phyloP scores from a whole-genome alignment of 345 rosid species.

The Eucalyptus coolabah region DNA sequence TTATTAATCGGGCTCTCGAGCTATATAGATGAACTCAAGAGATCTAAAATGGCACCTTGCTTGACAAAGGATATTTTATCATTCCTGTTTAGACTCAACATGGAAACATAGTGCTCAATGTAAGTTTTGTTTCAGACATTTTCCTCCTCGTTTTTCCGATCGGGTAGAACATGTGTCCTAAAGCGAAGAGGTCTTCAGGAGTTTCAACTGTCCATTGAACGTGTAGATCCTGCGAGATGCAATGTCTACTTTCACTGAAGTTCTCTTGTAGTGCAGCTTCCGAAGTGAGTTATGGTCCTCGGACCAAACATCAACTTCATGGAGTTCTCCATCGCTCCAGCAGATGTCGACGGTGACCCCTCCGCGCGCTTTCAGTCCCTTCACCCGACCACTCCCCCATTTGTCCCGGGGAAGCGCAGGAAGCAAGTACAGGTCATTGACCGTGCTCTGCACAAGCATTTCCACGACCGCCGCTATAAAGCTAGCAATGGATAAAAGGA shows the following conservation, averaged over 20 bases:
- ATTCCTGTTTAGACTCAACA: not conserved
- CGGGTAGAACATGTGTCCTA: not conserved
- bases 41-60: not conserved
- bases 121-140: not conserved
- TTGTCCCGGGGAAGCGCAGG: conserved; percentile 77
- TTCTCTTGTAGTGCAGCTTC: conserved; percentile 46
- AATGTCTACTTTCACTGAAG: conserved; percentile 14
- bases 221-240: conserved; percentile 33
- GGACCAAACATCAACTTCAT: conserved; percentile 44
- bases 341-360: conserved; percentile 49
- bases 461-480: conserved; percentile 71
- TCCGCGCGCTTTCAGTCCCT: conserved; percentile 79
- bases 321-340: conserved; percentile 78
- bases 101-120: not conserved
- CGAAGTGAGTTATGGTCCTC: conserved; percentile 14
- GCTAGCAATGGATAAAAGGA: conserved; percentile 10
- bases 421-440: conserved; percentile 56
- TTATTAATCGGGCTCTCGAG: not conserved
- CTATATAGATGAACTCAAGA: not conserved
- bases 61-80: not conserved
- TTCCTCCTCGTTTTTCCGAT: not conserved
- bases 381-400: conserved; percentile 64
- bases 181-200: conserved; percentile 15
- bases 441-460: conserved; percentile 83
- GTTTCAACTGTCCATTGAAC: conserved; percentile 36